Percentiles rank a stretch among this genome's conserved stretches.
Evolutionary conservation across 805 yeast genomes (phyloP).

Genomic region (Nakazawaea ishiwadae): DNA sequence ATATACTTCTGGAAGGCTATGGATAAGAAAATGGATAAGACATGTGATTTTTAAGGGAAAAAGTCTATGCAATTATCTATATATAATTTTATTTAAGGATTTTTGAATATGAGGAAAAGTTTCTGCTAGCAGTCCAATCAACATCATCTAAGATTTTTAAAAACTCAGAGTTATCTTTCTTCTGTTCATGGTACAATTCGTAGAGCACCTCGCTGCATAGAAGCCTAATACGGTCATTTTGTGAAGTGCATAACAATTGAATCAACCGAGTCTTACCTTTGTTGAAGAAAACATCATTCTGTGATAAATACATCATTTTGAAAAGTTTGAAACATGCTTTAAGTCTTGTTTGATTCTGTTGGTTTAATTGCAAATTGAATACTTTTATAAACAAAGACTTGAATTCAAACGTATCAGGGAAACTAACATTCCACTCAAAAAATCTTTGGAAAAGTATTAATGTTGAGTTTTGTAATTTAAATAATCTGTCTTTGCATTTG

Average conservation of each 20-base stretch:
- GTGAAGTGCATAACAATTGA: constrained; percentile 1
- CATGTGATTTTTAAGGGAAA: too few species aligned
- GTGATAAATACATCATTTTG: constrained; percentile 27
- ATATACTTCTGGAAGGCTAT: too few species aligned
- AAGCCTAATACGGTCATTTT: constrained; percentile 1
- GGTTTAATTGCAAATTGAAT: constrained; percentile 53
- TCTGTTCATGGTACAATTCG: constrained; percentile 6
- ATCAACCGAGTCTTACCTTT: constrained; percentile 10
- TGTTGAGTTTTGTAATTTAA: constrained; percentile 20
- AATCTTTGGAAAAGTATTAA: constrained; percentile 29
- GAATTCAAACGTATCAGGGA: constrained; percentile 27
- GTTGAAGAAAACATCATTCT: constrained; percentile 6
- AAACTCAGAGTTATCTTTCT: neutral
- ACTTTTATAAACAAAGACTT: constrained; percentile 39
- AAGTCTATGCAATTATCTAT: too few species aligned
- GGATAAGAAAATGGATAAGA: too few species aligned
- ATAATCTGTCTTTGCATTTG: constrained; percentile 13
- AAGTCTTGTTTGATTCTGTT: constrained; percentile 34
- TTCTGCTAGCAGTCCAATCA: neutral
- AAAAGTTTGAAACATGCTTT: constrained; percentile 38
- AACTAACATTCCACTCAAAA: constrained; percentile 31
- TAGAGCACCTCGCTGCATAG: constrained; percentile 6
- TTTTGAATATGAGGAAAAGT: neutral
- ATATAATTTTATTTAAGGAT: constrained; percentile 4
- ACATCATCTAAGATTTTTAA: constrained; percentile 3